phyloP scores from a whole-genome alignment of 2,329 filamentous ascomycete genomes.

The Sarocladiaceae sp. region DNA sequence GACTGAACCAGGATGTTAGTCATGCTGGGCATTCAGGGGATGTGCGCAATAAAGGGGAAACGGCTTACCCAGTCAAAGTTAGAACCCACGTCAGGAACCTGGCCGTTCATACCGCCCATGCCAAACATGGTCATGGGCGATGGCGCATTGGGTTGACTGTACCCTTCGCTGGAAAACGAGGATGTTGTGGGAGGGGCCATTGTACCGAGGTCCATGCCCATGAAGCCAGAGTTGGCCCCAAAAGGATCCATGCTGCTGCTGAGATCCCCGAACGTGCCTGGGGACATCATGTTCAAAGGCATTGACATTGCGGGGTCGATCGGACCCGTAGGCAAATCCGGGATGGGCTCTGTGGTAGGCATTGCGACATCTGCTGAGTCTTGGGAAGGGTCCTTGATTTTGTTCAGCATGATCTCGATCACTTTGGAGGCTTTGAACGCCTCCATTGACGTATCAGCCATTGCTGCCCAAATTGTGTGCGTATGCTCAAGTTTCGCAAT shows the following conservation, averaged over 20 bases:
- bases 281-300: slow-evolving; percentile 14
- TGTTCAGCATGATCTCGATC: slow-evolving; percentile 77
- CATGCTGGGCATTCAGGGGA: neutral
- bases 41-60: neutral
- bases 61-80: slow-evolving; percentile 54
- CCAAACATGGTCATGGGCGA: slow-evolving; percentile 51
- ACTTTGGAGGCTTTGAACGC: slow-evolving; percentile 80
- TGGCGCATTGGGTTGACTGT: slow-evolving; percentile 14
- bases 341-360: neutral
- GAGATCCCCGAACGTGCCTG: slow-evolving; percentile 21
- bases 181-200: slow-evolving; percentile 20
- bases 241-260: slow-evolving; percentile 21
- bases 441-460: slow-evolving; percentile 75
- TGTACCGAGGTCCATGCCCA: slow-evolving; percentile 36
- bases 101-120: slow-evolving; percentile 22
- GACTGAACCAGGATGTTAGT: slow-evolving; percentile 35
- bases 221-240: slow-evolving; percentile 30
- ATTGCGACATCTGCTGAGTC: neutral
- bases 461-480: slow-evolving; percentile 70
- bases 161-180: slow-evolving; percentile 3
- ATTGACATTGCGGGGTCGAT: slow-evolving; percentile 12
- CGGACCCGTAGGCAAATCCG: slow-evolving; percentile 7
- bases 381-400: slow-evolving; percentile 46
- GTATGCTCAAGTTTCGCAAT: slow-evolving; percentile 65
- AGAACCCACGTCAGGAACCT: slow-evolving; percentile 33